Base-by-base conservation (phyloP, 129 eudicot species). In the Escallonia herrerae region DNA sequence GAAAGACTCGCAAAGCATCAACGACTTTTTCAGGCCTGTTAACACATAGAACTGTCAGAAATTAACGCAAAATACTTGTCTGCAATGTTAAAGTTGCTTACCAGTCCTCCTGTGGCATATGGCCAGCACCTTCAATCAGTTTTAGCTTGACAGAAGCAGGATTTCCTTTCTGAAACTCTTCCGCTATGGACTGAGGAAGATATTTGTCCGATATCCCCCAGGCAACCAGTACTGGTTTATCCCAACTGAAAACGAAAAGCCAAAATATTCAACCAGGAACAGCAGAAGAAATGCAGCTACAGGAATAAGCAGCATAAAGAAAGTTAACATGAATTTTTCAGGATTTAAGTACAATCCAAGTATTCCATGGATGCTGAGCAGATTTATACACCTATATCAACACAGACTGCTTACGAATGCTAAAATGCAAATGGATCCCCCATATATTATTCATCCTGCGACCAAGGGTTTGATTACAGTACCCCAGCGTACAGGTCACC, bases 21-120 rank as follows among this genome's bases (percentile, higher is more conserved):
- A 91, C 74, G 43, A 91, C 96, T 71, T 91, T 91, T 84, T 91
- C 98, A 22, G 98, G 98, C 98, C 98, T 91, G 95, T 60, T 57
- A 68, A 63, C 44, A 40, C n/a, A 56, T 22, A 43, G n/a, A 3
- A 44, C 38, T 3, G 45, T 73, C 15, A 65, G 62, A 74, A 50
- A 12, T 33, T 22, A 22, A 22, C 33, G 1, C 33, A 22, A 8
- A 7, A 49, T 2, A 53, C 14, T 53, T 12, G 13, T 8, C 56
- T 6, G 56, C 3, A 51, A 3, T 51, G 9, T 56, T 60, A 2
- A 42, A 67, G 41, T 43, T 63, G 41, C 37, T 75, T 83, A 93
- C 99, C 99, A 93, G 86, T 93, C 99, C 76, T 93, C 99, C 69
- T 93, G 99, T 65, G 99, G 99, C 99, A 93, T 93, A 66, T 93